Conservation (phyloP, 495 filamentous ascomycete species). For the Podospora bellae-mahoneyi region DNA sequence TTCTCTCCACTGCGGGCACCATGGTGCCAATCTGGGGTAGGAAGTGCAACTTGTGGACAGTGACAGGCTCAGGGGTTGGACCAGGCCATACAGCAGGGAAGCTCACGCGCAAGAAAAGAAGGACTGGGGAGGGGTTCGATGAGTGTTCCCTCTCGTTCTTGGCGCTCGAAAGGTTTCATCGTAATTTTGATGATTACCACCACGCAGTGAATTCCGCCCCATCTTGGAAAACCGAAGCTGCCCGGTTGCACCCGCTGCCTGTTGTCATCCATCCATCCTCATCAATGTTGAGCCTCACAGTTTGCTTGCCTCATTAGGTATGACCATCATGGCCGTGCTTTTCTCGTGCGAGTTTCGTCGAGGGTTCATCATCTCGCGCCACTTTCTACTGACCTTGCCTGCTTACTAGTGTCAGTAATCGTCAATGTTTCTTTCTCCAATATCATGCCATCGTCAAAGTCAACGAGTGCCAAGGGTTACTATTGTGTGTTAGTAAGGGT, state of each 20-base stretch:
- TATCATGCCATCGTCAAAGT: not conserved
- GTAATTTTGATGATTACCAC: not conserved
- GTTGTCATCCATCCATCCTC: not conserved
- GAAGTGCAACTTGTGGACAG: not conserved
- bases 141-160: not conserved
- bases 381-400: not conserved
- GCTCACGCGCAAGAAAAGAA: not conserved
- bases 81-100: not conserved
- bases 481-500: not conserved
- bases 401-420: too few species aligned
- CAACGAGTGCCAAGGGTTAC: not conserved
- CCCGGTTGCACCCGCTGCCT: conserved; percentile 3
- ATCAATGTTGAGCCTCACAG: not conserved
- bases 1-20: not conserved
- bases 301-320: not conserved
- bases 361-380: too few species aligned
- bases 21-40: not conserved
- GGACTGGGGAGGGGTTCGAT: too few species aligned
- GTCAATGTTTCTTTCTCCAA: not conserved
- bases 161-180: not conserved
- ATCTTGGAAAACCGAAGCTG: conserved; percentile 1
- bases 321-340: not conserved
- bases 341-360: too few species aligned
- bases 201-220: conserved; percentile 1
- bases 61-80: not conserved